Evolutionary conservation across 345 rosid species (phyloP).

Genomic region (Hypericum perforatum): DNA sequence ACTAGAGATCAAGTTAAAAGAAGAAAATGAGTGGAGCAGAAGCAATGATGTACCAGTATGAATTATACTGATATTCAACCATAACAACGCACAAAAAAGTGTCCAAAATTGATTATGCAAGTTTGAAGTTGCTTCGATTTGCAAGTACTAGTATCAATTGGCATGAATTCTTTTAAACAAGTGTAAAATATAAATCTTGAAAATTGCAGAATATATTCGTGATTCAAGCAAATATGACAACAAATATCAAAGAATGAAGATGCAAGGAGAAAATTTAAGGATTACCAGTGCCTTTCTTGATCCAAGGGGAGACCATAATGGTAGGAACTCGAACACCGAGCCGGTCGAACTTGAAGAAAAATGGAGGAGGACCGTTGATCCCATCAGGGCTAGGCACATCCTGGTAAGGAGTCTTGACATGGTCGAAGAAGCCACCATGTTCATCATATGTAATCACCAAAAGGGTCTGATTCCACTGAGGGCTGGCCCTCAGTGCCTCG

Average conservation of each 20-base stretch:
- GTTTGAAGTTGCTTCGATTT: no score
- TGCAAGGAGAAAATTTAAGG: background rate
- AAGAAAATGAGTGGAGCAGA: slow-evolving; percentile 3
- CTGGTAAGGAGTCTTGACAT: slow-evolving; percentile 70
- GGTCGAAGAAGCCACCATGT: slow-evolving; percentile 93
- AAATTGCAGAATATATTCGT: background rate
- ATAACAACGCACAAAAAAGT: no score
- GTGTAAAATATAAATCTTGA: no score
- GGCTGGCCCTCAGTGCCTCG: slow-evolving; percentile 73
- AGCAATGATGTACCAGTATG: background rate
- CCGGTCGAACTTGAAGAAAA: slow-evolving; percentile 82
- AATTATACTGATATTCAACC: background rate
- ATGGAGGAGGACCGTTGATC: slow-evolving; percentile 84
- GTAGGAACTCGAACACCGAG: slow-evolving; percentile 92
- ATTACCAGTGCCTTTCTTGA: slow-evolving; percentile 86
- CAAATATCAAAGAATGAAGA: background rate
- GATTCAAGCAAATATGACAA: background rate
- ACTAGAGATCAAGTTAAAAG: slow-evolving; percentile 28
- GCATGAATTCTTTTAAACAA: no score
- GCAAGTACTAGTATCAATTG: no score
- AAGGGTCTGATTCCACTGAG: slow-evolving; percentile 91
- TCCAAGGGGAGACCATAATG: slow-evolving; percentile 93
- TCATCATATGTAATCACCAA: slow-evolving; percentile 85
- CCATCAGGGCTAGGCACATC: slow-evolving; percentile 87
- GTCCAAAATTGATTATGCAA: no score